Conservation (phyloP, 2,329 filamentous ascomycete genomes). For the Sporothrix dimorphospora region DNA sequence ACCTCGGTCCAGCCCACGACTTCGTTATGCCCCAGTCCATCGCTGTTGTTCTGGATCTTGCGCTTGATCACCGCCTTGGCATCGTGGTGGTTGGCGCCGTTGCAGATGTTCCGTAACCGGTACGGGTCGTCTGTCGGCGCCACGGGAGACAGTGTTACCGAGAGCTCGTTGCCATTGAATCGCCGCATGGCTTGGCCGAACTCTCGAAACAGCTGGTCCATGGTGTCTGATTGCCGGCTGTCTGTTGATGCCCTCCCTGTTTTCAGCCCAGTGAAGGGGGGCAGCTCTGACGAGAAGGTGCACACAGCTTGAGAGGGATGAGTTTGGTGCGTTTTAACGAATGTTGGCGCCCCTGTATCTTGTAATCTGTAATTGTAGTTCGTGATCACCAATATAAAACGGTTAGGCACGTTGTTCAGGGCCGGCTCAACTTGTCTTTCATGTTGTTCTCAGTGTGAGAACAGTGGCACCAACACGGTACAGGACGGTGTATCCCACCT, state of each 20-base stretch:
- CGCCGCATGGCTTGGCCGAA: conserved; percentile 70
- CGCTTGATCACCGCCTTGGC: conserved; percentile 72
- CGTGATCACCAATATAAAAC: not conserved
- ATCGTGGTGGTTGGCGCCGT: conserved; percentile 68
- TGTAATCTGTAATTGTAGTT: not conserved
- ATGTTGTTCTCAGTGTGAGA: conserved; percentile 3
- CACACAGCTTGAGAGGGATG: not conserved
- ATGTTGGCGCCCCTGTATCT: not conserved
- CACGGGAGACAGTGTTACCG: conserved; percentile 74
- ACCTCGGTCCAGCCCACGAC: conserved; percentile 84
- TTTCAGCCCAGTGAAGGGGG: not conserved
- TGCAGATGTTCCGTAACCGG: conserved; percentile 70
- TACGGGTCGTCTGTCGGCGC: conserved; percentile 64
- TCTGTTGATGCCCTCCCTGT: not conserved
- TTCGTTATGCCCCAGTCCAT: conserved; percentile 66
- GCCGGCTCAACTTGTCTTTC: conserved; percentile 6
- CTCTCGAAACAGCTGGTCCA: conserved; percentile 74
- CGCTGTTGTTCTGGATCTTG: conserved; percentile 66
- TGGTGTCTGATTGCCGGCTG: conserved; percentile 41
- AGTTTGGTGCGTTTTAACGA: not conserved
- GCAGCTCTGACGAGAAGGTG: not conserved
- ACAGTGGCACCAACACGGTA: conserved; percentile 9
- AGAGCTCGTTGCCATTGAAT: conserved; percentile 72
- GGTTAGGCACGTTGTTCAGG: not conserved
- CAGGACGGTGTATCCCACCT: conserved; percentile 5